Base-by-base conservation (phyloP, 2,329 filamentous ascomycete genomes). In the Alternaria burnsii region DNA sequence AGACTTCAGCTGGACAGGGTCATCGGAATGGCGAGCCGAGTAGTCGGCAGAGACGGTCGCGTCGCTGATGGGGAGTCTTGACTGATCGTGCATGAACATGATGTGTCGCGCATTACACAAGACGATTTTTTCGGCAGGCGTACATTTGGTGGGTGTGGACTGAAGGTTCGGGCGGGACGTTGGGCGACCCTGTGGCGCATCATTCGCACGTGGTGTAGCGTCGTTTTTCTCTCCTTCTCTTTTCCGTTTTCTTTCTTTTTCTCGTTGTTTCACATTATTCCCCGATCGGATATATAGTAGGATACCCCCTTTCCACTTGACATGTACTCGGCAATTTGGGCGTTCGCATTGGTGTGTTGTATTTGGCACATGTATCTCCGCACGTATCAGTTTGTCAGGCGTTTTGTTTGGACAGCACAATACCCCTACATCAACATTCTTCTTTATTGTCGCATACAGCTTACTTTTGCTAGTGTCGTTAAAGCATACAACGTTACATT, bases 1-100 rank as follows among this genome's bases (percentile, higher is more conserved):
- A 77, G 51, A 72, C 72, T 24, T 76, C 73, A 30, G 71, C 67
- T 54, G 68, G 70, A 22, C 53, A 38, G 20, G 43, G 58, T 26
- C 24, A 26, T 26, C 24, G 47, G 9, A 30, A 40, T 22, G 69
- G 63, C 5, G 74, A 72, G 24, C 52, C 68, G 5, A 73, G 71
- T 30, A 61, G 65, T 18, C 62, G 73, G 10, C 66, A 57, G n/a
- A 69, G 72, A 55, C 70, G 71, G 6, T 14, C 11, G 12, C 12
- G 32, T 26, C 24, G 24, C 24, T 26, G 24, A 26, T 26, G 24
- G 24, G 24, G 24, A 2, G 24, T 24, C 24, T 0, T 26, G 32
- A 36, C 30, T 32, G 10, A 1, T 4, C 1, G 32, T 36, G 0
- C 14, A 2, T 36, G 32, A 36, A 14, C 32, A 16, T 8, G 24